A percentile compares a stretch with the other conserved stretches of the same genome.
Conservation (phyloP, 75 land plant species). For the Pinus albicaulis region DNA sequence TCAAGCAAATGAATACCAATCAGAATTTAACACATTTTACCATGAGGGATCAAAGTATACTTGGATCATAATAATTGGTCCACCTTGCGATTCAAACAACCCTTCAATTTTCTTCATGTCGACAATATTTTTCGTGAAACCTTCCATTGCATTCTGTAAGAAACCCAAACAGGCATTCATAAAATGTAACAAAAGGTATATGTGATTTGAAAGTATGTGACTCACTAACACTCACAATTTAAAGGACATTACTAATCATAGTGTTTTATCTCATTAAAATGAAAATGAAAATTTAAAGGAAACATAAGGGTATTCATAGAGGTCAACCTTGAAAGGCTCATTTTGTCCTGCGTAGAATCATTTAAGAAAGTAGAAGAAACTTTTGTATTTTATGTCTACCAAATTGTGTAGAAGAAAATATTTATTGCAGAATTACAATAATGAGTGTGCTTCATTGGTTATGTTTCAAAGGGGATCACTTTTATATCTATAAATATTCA, state of each 20-base stretch:
- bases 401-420: no score
- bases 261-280: background rate
- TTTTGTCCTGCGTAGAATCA: no score
- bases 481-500: background rate
- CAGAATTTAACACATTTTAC: background rate
- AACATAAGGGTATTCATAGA: background rate
- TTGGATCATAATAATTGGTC: slow-evolving; percentile 84
- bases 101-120: slow-evolving; percentile 75
- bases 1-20: background rate
- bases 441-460: no score
- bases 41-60: slow-evolving; percentile 18
- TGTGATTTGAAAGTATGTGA: background rate
- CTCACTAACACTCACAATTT: background rate
- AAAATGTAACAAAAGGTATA: no score
- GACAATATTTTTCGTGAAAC: slow-evolving; percentile 67
- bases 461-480: background rate
- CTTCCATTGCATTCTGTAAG: slow-evolving; percentile 70
- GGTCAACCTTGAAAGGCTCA: slow-evolving; percentile 45
- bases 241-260: background rate
- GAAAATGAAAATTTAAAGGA: background rate
- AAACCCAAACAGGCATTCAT: no score
- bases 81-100: slow-evolving; percentile 79
- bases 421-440: no score
- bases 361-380: no score
- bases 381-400: no score